Evolutionary conservation across 345 rosid species (phyloP), one percentile per base, ranked within the genome.

Genomic region (Ceriops tagal): DNA sequence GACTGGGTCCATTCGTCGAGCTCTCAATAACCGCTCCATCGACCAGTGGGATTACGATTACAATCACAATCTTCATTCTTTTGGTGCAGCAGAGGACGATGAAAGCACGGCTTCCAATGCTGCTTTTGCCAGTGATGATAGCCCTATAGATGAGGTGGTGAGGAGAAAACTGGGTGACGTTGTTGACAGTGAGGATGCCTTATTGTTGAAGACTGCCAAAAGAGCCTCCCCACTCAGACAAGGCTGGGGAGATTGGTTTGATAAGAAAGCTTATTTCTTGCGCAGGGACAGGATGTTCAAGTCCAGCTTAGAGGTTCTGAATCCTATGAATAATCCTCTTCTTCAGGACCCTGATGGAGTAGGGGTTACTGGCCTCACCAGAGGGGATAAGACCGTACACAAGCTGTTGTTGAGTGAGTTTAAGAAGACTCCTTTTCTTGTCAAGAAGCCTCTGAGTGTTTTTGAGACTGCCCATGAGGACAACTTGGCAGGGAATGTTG

Each of bases 181-280:
- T 56, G 43, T 56, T 19, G 83, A 87, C 39, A 74, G 92, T 34
- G 98, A 92, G 67, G 98, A 92, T 53, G 93, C 88, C 3, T 81
- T 92, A 63, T 20, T 95, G 82, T 58, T 92, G 75, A 95, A 90
- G 75, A 53, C 52, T 1, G 88, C 87, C 34, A 84, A 77, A 79
- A 79, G 79, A 21, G 81, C 60, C 15, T 91, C 93, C 1, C 89
- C 95, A 1, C 72, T 95, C 71, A 85, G 98, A 68, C 86, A 88
- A 69, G 96, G 89, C 24, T 95, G 99, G 99, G 96, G 98, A 1
- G 96, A 87, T 66, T 92, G 99, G 97, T 92, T 95, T 75, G 93
- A 93, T 58, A 93, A 89, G 80, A 95, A 95, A 73, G 78, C 93
- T 24, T 96, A 89, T 37, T 92, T 95, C 68, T 79, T 95, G 84